Conservation (phyloP, 768 basidiomycete genomes). For the Panellus pusillus region DNA sequence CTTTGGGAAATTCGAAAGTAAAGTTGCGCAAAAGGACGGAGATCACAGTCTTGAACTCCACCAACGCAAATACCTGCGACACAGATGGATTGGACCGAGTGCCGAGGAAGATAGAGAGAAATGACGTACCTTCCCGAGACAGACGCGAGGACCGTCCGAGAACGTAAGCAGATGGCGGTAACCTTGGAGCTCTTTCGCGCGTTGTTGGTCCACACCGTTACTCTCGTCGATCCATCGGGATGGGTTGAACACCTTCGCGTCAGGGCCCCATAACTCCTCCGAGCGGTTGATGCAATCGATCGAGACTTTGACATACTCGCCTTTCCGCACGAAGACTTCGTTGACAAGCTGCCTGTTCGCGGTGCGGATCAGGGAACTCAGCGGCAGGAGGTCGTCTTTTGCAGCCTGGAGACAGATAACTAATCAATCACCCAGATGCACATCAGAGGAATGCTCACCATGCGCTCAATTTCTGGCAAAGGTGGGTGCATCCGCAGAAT, state of each 20-base stretch:
- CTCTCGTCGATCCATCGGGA: conserved; percentile 33
- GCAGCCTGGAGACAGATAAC: conserved; percentile 27
- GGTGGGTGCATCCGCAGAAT: conserved; percentile 38
- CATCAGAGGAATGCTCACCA: conserved; percentile 32
- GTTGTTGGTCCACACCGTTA: background rate
- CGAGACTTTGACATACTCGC: conserved; percentile 37
- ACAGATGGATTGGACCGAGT: background rate
- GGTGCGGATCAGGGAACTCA: conserved; percentile 31
- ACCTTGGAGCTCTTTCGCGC: conserved; percentile 32
- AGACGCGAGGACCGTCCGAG: conserved; percentile 36
- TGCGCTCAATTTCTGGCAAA: conserved; percentile 27
- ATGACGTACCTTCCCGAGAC: conserved; percentile 30
- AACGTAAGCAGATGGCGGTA: conserved; percentile 37
- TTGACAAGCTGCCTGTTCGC: conserved; percentile 28
- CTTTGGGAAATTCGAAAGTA: conserved; percentile 38
- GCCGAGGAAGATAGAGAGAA: background rate
- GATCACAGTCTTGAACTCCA: conserved; percentile 42
- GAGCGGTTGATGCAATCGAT: conserved; percentile 41
- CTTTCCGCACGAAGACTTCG: conserved; percentile 37
- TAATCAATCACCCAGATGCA: background rate
- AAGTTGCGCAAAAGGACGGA: conserved; percentile 43
- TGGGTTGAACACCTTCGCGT: conserved; percentile 43
- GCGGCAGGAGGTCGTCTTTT: conserved; percentile 39
- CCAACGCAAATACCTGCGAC: conserved; percentile 28
- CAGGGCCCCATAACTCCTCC: conserved; percentile 41